Evolutionary conservation across 179 eudicot genomes (phyloP).

Genomic region (Beta corolliflora): DNA sequence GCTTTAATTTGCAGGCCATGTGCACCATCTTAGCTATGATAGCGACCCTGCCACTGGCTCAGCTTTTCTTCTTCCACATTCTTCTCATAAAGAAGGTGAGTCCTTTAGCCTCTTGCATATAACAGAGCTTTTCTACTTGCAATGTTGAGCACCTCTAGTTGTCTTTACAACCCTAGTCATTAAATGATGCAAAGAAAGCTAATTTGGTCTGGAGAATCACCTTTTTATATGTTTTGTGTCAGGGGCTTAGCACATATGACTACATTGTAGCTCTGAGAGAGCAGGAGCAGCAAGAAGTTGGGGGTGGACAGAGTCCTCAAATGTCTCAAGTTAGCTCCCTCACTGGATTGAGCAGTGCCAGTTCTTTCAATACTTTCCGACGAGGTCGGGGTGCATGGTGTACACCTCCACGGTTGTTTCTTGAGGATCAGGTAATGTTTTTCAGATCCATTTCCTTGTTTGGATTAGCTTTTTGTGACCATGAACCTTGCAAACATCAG

Average conservation of each 20-base stretch:
- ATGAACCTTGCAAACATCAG: neutral
- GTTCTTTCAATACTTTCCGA: constrained; percentile 86
- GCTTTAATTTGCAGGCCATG: constrained; percentile 53
- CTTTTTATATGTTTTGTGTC: neutral
- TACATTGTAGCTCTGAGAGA: constrained; percentile 97
- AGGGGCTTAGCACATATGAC: constrained; percentile 99
- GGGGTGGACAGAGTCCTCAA: constrained; percentile 95
- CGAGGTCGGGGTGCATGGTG: constrained; percentile 79
- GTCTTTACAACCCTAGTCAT: neutral
- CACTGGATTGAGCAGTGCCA: constrained; percentile 94
- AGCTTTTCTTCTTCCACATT: constrained; percentile 98
- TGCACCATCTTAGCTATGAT: constrained; percentile 96
- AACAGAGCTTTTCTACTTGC: neutral
- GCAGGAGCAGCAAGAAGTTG: constrained; percentile 87
- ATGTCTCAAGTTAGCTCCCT: constrained; percentile 94
- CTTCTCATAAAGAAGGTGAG: constrained; percentile 92
- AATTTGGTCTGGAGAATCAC: neutral
- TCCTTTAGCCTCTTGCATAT: neutral
- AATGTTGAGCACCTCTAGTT: neutral
- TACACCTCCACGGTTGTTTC: constrained; percentile 91
- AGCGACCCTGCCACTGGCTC: constrained; percentile 90
- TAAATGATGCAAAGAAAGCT: neutral
- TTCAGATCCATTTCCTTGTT: neutral
- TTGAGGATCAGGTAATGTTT: constrained; percentile 86
- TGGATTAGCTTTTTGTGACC: neutral